Base-by-base conservation (phyloP, 208 protist genomes). In the Trypanosoma brucei region DNA sequence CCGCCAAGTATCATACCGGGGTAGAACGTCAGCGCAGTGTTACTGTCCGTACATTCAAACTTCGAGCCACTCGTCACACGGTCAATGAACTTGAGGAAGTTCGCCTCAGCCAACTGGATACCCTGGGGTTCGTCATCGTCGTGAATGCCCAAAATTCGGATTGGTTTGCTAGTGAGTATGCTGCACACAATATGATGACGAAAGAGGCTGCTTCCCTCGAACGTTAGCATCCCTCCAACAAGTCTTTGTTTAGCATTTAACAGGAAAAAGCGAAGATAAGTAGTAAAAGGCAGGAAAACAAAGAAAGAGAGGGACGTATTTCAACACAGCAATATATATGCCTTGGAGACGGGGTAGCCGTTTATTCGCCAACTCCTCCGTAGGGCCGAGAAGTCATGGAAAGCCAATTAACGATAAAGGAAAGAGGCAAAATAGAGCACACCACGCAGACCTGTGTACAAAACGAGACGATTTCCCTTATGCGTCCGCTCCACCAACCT, bases 81-180 rank as follows among this genome's bases (percentile, higher is more conserved):
- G 60, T 93, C 90, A 45, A 97, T 83, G 53, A 97, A 95, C 74
- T 94, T 93, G 38, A 97, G 74, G 55, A 97, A 97, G 70, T 96
- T 97, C 9, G 83, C 89, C 69, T 97, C 90, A 51, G 75, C 73
- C 2, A 68, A 37, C 64, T 89, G 74, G 59, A 96, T 79, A 56
- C 91, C 91, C 56, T 79, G 71, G 1, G 86, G 84, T 34, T 91
- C 85, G 35, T 82, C 81, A 33, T 86, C 80, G 9, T 69, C 65
- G 63, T 92, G 83, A 53, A 94, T 81, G 55, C 76, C 67, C 9
- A 79, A 80, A 60, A 96, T 70, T 53, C 77, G 75, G 36, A 92
- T 66, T 2, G 84, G 79, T 55, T 83, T 81, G 59, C 90, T 91
- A 14, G 82, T 73, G 38, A 94, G 81, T 30, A 92, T 66, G 64